Evolutionary conservation across 768 basidiomycete species (phyloP).

Genomic region (Holtermannia corniformis): DNA sequence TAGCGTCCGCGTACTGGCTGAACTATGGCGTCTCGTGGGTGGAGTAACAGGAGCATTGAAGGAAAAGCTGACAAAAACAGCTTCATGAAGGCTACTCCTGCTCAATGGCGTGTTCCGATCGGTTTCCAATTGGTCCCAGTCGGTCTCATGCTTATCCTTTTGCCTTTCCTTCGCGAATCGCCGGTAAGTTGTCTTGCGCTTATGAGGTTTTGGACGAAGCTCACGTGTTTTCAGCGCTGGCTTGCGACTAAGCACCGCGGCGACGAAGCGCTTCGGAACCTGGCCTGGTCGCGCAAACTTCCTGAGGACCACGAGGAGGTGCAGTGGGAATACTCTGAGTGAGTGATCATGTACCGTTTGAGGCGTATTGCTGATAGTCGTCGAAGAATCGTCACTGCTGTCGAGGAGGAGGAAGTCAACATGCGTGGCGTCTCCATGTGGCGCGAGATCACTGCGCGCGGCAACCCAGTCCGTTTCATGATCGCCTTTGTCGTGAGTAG

Average conservation of each 20-base stretch:
- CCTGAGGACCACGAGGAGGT: slow-evolving; percentile 37
- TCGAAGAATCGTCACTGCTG: slow-evolving; percentile 73
- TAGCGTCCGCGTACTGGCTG: slow-evolving; percentile 54
- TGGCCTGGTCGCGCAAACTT: slow-evolving; percentile 41
- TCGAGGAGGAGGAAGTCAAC: slow-evolving; percentile 60
- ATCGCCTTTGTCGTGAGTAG: slow-evolving; percentile 54
- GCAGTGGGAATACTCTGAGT: slow-evolving; percentile 47
- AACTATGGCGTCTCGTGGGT: slow-evolving; percentile 36
- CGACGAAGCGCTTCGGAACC: slow-evolving; percentile 48
- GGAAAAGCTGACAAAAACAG: too few species aligned
- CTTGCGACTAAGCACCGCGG: slow-evolving; percentile 39
- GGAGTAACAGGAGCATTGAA: too few species aligned
- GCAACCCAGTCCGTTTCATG: slow-evolving; percentile 72
- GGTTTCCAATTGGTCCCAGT: slow-evolving; percentile 42
- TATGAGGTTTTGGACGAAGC: background rate
- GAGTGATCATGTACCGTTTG: too few species aligned
- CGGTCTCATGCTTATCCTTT: slow-evolving; percentile 39
- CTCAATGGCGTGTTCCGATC: slow-evolving; percentile 28
- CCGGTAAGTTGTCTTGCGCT: slow-evolving; percentile 8
- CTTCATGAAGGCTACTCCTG: slow-evolving; percentile 5
- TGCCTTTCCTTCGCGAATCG: slow-evolving; percentile 32
- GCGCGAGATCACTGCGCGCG: slow-evolving; percentile 70
- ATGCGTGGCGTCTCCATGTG: slow-evolving; percentile 56
- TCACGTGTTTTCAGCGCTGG: slow-evolving; percentile 31
- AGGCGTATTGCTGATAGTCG: too few species aligned